Percentiles rank a stretch among this genome's conserved stretches.
These are phyloP conservation scores for Anisodus tanguticus DNA, from an alignment of 257 asterid species.

Conservation along the genomic window DNA sequence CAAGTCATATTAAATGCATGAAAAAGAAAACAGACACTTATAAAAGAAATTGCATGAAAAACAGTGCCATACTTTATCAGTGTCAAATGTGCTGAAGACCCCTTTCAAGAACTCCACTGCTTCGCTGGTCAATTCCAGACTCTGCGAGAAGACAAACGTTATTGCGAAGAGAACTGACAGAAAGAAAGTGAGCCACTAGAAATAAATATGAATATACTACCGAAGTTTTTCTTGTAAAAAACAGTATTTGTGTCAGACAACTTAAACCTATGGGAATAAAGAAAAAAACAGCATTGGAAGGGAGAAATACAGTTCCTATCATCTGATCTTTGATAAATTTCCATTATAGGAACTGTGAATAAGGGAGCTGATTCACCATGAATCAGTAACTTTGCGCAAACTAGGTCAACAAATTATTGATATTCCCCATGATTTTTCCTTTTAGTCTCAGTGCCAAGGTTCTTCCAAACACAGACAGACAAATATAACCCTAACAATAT, in stretches of 20 bases:
- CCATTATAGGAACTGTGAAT: not conserved
- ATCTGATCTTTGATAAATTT: slow-evolving; percentile 19
- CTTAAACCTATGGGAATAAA: not conserved
- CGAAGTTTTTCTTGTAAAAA: not conserved
- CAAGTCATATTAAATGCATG: slow-evolving; percentile 14
- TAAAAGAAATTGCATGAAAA: slow-evolving; percentile 6
- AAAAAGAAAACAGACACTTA: not conserved
- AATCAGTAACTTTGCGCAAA: not conserved
- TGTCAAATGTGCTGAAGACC: slow-evolving; percentile 84
- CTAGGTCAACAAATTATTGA: slow-evolving; percentile 6
- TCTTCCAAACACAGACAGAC: not conserved
- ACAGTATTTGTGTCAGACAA: not conserved
- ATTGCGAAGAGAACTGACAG: slow-evolving; percentile 29
- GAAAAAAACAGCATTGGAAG: not conserved
- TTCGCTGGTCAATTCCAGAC: slow-evolving; percentile 95
- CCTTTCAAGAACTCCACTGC: slow-evolving; percentile 95
- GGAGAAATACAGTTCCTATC: not conserved
- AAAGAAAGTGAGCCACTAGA: not conserved
- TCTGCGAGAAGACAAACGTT: slow-evolving; percentile 60
- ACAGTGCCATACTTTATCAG: slow-evolving; percentile 65
- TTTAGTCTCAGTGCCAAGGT: not conserved
- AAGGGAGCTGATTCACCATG: slow-evolving; percentile 15
- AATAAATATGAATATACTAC: slow-evolving; percentile 21
- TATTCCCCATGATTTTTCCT: not conserved
- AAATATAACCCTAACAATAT: not conserved